phyloP scores from a whole-genome alignment of 2,329 filamentous ascomycete genomes.

The Diaporthe citriasiana region DNA sequence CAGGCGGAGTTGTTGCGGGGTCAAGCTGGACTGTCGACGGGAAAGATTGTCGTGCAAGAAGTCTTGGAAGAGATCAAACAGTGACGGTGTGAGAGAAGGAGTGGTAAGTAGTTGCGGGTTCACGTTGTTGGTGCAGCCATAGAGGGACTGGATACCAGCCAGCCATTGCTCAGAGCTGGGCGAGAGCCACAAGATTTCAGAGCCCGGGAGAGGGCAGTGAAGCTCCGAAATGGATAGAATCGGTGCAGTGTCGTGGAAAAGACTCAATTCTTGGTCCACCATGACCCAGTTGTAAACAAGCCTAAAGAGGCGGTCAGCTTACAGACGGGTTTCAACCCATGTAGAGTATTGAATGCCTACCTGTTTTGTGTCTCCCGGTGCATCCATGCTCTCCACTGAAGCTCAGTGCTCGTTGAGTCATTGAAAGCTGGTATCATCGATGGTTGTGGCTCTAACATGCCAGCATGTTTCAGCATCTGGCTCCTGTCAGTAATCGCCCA shows the following conservation, averaged over 20 bases:
- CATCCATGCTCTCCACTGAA: slow-evolving; percentile 75
- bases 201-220: slow-evolving; percentile 71
- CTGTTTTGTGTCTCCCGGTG: slow-evolving; percentile 74
- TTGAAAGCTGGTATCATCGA: slow-evolving; percentile 60
- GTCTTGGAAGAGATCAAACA: slow-evolving; percentile 76
- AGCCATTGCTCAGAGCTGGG: slow-evolving; percentile 72
- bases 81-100: slow-evolving; percentile 67
- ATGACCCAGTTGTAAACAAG: slow-evolving; percentile 83
- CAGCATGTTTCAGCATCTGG: slow-evolving; percentile 78
- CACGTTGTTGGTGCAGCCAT: slow-evolving; percentile 64
- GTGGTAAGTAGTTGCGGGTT: slow-evolving; percentile 66
- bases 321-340: not conserved
- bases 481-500: slow-evolving; percentile 46
- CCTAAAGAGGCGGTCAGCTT: slow-evolving; percentile 53
- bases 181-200: slow-evolving; percentile 75
- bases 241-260: slow-evolving; percentile 75
- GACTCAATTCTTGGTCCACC: slow-evolving; percentile 78
- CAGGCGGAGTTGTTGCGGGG: slow-evolving; percentile 73
- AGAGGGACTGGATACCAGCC: slow-evolving; percentile 69
- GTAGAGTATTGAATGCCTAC: slow-evolving; percentile 54
- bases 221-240: slow-evolving; percentile 77
- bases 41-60: slow-evolving; percentile 76
- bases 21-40: slow-evolving; percentile 58
- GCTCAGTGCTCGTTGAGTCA: slow-evolving; percentile 60
- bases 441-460: slow-evolving; percentile 71